Base-by-base conservation (phyloP, 2,329 filamentous ascomycete species). In the Penicillium sp. region DNA sequence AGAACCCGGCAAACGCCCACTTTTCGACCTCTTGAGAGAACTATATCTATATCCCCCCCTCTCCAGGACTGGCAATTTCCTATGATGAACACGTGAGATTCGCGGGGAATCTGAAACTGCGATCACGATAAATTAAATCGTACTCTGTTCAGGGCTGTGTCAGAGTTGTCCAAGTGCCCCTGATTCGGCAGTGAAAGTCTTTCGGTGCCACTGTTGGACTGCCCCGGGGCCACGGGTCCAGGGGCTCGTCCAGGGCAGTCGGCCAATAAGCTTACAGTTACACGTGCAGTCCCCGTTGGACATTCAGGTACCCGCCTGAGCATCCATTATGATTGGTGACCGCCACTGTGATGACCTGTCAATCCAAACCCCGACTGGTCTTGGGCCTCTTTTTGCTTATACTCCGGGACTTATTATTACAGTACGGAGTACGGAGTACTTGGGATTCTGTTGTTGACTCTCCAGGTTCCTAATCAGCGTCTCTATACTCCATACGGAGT, bases 301-400 rank as follows among this genome's bases (percentile, higher is more conserved):
- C 36, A 62, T 65, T 61, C 62, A 65, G 62, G 62, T 65, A 65
- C 62, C 62, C 62, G 62, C 62, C 47, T 8, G 9, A 2, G 4
- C 2, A 7, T 21, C 40, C 21, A 14, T 50, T 48, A 42, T 63
- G 54, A 65, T 65, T 65, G 62, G 62, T 14, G 8, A 13, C 7
- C 5, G 1, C 14, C 24, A 46, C 48, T n/a, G 31, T 34, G 34
- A 52, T 62, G 62, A 65, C 61, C 63, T 59, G 59, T 62, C 57
- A 57, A 54, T 58, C 61, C 52, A 63, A 57, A 51, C 57, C 43
- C 34, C 32, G 27, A 49, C 42, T 44, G 47, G 50, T 21, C 39
- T 27, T 42, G 40, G 16, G 24, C 38, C 22, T n/a, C n/a, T 5
- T 13, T 36, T 13, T n/a, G 34, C 8, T 27, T 27, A 27, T 27